A percentile compares a stretch with the other conserved stretches of the same genome.
These are phyloP conservation scores for Cercospora brassicicola DNA, from an alignment of 2,329 filamentous ascomycete genomes.

Conservation along the genomic window DNA sequence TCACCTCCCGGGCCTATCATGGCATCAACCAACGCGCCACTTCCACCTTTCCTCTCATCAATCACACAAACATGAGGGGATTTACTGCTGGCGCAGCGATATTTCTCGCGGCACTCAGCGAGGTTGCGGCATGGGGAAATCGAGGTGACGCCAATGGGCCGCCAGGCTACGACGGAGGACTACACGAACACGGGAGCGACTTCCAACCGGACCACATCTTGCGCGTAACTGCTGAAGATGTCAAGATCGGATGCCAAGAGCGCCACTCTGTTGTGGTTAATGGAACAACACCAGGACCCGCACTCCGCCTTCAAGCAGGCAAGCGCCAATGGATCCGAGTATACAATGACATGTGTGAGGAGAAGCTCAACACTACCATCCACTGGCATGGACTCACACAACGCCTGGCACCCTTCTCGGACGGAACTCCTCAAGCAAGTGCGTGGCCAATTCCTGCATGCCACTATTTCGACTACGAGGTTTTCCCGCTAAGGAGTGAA, in stretches of 20 bases:
- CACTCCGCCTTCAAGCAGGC: constrained; percentile 50
- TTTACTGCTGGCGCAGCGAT: background rate
- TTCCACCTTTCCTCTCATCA: background rate
- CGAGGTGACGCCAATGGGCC: constrained; percentile 14
- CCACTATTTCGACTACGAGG: constrained; percentile 68
- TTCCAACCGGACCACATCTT: constrained; percentile 51
- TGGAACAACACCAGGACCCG: constrained; percentile 55
- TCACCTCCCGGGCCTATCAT: background rate
- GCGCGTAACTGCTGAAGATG: constrained; percentile 46
- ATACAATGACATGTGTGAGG: constrained; percentile 56
- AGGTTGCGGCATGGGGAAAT: constrained; percentile 20
- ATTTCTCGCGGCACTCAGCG: constrained; percentile 7
- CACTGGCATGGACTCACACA: constrained; percentile 69
- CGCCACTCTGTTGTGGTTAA: constrained; percentile 55
- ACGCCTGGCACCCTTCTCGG: constrained; percentile 61
- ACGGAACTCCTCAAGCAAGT: constrained; percentile 60
- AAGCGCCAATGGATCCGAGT: constrained; percentile 58
- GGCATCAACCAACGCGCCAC: background rate
- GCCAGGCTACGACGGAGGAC: constrained; percentile 26
- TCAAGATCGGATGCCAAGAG: constrained; percentile 49
- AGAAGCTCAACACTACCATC: constrained; percentile 59
- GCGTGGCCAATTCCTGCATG: constrained; percentile 66
- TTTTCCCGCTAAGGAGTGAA: constrained; percentile 54
- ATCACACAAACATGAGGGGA: constrained; percentile 4
- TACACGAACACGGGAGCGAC: constrained; percentile 26